Evolutionary conservation across 495 filamentous ascomycete genomes (phyloP), one percentile per base, ranked within the genome.

Genomic region (Neurospora terricola): DNA sequence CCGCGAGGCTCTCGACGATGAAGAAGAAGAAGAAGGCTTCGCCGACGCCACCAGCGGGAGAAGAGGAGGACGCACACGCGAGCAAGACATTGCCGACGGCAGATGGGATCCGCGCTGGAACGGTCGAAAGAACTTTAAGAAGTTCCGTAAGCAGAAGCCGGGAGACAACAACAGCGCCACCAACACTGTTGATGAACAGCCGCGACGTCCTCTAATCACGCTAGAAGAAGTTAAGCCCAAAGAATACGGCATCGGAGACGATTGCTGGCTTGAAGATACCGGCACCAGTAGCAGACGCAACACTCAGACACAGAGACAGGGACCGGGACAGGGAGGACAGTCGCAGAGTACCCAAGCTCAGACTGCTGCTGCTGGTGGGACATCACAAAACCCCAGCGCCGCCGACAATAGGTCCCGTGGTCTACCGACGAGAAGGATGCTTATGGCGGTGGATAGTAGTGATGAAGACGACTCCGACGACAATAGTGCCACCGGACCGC

Each of bases 101-200:
- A 87, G 94, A 30, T 98, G 96, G 96, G 90, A 98, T 77, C 90
- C 93, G 3, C 84, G 86, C 42, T 99, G 96, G 96, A 97, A 98
- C 78, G 96, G 96, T 0, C 88, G 95, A 7, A 96, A 94, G 82
- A 98, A 99, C 76, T 99, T 98, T 85, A 99, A 99, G 81, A 91
- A 88, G 75, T 99, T 99, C 75, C 87, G 89, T 5, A 88, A 89
- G 72, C 87, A 88, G 68, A 54, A 27, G 54, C 14, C 27, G n/a
- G n/a, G n/a, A n/a, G n/a, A n/a, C n/a, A n/a, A n/a, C n/a, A n/a
- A n/a, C n/a, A n/a, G n/a, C n/a, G n/a, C n/a, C n/a, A n/a, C n/a
- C n/a, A n/a, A n/a, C n/a, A n/a, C n/a, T n/a, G n/a, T n/a, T n/a
- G n/a, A n/a, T n/a, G n/a, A n/a, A n/a, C n/a, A 34, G 48, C 48